Base-by-base conservation (phyloP, 2,329 filamentous ascomycete genomes). In the Aspergillus bombycis region DNA sequence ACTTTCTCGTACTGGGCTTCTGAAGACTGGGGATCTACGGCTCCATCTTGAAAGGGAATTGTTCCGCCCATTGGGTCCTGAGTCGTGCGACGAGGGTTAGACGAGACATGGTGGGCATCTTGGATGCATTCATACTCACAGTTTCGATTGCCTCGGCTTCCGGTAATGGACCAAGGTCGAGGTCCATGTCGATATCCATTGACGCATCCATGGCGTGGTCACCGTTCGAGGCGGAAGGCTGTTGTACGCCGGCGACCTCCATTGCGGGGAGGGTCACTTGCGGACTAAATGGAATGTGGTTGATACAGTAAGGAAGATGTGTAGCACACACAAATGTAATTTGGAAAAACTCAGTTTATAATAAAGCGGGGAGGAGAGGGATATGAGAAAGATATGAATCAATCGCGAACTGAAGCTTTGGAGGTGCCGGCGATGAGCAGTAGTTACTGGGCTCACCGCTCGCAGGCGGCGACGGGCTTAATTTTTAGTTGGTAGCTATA, bases 141-240 rank as follows among this genome's bases (percentile, higher is more conserved):
- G 68, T 66, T 55, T 76, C 71, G 61, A 78, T 76, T 48, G 59
- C 60, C 41, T 79, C 76, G 28, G 73, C 70, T 14, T 79, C 79
- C 10, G 78, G 82, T 38, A 85, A 82, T 4, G 83, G 78, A 41
- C 83, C 83, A 36, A 85, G 72, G 68, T 85, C 83, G 68, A 91
- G 82, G 71, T 89, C 90, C 88, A 92, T 91, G 67, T 92, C 90
- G 61, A 92, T 88, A 77, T 93, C 90, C 89, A 92, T 83, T 62
- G 70, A 70, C 41, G 68, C 67, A 58, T 79, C 75, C 65, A 74
- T 76, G 46, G 67, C 58, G 68, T 60, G 52, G 58, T 57, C 38
- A 46, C 50, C 46, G 41, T 63, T 61, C 4, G 64, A 58, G 60
- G 43, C 43, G 21, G 64, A 55, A 61, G 60, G 48, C 54, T 58